Evolutionary conservation across 352 stramenopile species (phyloP).

Genomic region (Thraustochytrium sp.): DNA sequence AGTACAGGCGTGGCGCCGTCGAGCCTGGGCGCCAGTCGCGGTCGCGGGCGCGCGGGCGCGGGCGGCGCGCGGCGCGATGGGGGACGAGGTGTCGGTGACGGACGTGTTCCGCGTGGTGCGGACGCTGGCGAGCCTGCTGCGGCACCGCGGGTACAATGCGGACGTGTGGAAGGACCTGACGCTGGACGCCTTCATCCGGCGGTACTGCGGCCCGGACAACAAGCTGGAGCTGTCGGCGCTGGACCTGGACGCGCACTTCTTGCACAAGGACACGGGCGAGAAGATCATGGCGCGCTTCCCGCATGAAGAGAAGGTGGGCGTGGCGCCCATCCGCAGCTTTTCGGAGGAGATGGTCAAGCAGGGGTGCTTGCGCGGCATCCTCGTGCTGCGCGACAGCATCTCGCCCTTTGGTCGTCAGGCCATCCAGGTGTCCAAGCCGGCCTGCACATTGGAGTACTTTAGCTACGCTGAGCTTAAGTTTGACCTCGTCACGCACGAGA

Average conservation of each 20-base stretch:
- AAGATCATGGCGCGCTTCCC: constrained; percentile 98
- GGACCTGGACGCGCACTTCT: background rate
- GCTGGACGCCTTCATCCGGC: background rate
- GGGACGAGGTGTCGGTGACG: too few relatives aligned
- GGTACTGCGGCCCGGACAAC: background rate
- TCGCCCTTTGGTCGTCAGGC: constrained; percentile 95
- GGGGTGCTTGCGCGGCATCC: constrained; percentile 91
- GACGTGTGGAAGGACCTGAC: background rate
- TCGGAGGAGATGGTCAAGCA: constrained; percentile 94
- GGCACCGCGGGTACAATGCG: background rate
- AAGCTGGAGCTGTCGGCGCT: background rate
- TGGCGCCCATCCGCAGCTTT: constrained; percentile 53
- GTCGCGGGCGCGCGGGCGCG: too few relatives aligned
- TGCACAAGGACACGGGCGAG: constrained; percentile 72
- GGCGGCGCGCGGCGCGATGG: too few relatives aligned
- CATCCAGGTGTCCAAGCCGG: constrained; percentile 50
- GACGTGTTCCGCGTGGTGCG: constrained; percentile 14
- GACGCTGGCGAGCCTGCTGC: background rate
- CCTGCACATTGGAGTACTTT: constrained; percentile 65
- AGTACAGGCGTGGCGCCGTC: too few relatives aligned
- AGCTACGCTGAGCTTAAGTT: constrained; percentile 98
- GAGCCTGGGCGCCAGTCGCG: too few relatives aligned
- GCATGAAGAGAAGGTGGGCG: constrained; percentile 83
- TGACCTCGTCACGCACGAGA: constrained; percentile 98
- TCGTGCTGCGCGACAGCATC: constrained; percentile 90